These are phyloP conservation scores for Pythium periplocum DNA, from an alignment of 352 stramenopile genomes.

Conservation along the genomic window DNA sequence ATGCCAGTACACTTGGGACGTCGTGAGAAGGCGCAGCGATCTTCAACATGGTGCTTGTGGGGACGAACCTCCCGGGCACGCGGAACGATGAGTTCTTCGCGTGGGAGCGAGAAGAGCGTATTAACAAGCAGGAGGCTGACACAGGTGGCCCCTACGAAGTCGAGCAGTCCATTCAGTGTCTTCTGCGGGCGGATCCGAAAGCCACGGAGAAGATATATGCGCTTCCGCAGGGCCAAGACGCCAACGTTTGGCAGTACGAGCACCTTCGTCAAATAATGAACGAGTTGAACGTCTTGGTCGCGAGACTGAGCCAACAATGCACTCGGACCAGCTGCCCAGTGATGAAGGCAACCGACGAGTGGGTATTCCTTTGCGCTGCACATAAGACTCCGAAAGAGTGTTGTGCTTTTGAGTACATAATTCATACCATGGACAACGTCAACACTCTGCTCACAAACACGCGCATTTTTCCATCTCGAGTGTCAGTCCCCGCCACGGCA, in stretches of 20 bases:
- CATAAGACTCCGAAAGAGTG: constrained; percentile 80
- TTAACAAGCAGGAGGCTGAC: constrained; percentile 16
- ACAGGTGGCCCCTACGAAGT: constrained; percentile 58
- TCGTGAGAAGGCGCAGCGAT: background rate
- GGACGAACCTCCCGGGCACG: constrained; percentile 70
- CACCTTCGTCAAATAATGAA: constrained; percentile 82
- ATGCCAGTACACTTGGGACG: too few species aligned
- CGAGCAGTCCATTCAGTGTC: constrained; percentile 73
- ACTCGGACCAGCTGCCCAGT: constrained; percentile 65
- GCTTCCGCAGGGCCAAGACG: constrained; percentile 72
- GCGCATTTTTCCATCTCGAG: constrained; percentile 73
- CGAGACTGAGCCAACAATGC: constrained; percentile 53
- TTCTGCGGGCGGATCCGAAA: constrained; percentile 55
- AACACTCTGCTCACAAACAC: constrained; percentile 80
- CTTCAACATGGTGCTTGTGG: constrained; percentile 23
- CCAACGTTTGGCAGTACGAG: constrained; percentile 84
- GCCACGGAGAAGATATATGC: constrained; percentile 62
- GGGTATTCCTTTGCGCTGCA: constrained; percentile 81
- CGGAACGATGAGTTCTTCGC: constrained; percentile 79
- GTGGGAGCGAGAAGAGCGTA: constrained; percentile 35
- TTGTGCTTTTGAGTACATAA: constrained; percentile 83
- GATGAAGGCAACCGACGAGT: constrained; percentile 86
- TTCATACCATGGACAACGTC: constrained; percentile 86
- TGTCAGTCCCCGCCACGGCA: constrained; percentile 71
- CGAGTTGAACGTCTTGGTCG: constrained; percentile 75